Evolutionary conservation across 495 filamentous ascomycete species (phyloP).

Genomic region (Penicillium diatomitis): DNA sequence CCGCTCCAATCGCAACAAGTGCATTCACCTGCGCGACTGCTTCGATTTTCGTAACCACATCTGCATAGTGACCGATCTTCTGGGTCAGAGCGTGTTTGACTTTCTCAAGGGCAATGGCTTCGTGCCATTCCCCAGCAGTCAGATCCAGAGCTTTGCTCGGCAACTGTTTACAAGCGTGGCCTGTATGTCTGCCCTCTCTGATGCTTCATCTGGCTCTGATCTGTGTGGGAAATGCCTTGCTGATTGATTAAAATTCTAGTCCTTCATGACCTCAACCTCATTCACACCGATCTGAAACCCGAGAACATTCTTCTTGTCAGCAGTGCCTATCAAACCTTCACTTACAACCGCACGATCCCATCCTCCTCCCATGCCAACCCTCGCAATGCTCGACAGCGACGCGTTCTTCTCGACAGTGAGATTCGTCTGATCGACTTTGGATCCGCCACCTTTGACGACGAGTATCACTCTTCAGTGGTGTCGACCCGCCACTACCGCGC

Average conservation of each 20-base stretch:
- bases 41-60: slow-evolving; percentile 98
- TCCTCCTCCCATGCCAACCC: slow-evolving; percentile 72
- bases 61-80: slow-evolving; percentile 94
- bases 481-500: slow-evolving; percentile 94
- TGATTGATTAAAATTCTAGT: slow-evolving; percentile 45
- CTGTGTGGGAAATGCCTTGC: background rate
- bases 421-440: slow-evolving; percentile 98
- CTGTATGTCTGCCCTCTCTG: slow-evolving; percentile 51
- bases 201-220: too few species aligned
- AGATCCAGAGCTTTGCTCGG: slow-evolving; percentile 93
- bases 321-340: slow-evolving; percentile 88
- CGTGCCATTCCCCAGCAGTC: slow-evolving; percentile 96
- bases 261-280: slow-evolving; percentile 93
- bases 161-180: slow-evolving; percentile 97
- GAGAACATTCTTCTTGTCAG: slow-evolving; percentile 95
- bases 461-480: slow-evolving; percentile 96
- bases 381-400: slow-evolving; percentile 74
- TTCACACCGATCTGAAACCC: slow-evolving; percentile 96
- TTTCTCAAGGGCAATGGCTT: slow-evolving; percentile 93
- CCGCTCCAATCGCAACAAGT: slow-evolving; percentile 84
- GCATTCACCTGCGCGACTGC: slow-evolving; percentile 93
- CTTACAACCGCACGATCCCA: slow-evolving; percentile 88
- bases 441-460: slow-evolving; percentile 94
- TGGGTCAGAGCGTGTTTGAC: slow-evolving; percentile 96
- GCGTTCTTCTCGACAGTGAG: slow-evolving; percentile 87